These are phyloP conservation scores for Colletotrichum ledebouriae DNA, from an alignment of 2,329 filamentous ascomycete species.

Conservation along the genomic window DNA sequence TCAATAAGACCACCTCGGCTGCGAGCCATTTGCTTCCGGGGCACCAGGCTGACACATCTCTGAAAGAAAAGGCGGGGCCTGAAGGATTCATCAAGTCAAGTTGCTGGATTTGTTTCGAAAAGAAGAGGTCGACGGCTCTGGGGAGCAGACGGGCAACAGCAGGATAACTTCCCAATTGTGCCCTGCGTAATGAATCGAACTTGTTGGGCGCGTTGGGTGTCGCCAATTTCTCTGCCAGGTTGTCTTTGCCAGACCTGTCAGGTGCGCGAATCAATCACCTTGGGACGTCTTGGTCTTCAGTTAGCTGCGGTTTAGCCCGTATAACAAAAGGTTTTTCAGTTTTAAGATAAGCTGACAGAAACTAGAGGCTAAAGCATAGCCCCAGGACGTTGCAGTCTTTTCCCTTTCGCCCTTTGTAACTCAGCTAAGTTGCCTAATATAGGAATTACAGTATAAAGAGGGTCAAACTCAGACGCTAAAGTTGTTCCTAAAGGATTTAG, in stretches of 20 bases:
- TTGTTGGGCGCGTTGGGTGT: constrained; percentile 19
- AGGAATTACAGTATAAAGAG: neutral
- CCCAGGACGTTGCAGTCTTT: neutral
- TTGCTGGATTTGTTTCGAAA: constrained; percentile 6
- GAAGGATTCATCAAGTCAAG: constrained; percentile 2
- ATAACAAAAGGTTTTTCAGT: neutral
- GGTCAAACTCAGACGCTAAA: neutral
- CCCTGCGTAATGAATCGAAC: constrained; percentile 1
- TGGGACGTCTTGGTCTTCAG: neutral
- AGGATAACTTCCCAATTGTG: constrained; percentile 22
- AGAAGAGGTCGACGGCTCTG: constrained; percentile 1
- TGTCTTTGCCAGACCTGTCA: constrained; percentile 14
- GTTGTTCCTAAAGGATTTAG: neutral
- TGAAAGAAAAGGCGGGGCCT: neutral
- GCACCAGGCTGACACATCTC: neutral
- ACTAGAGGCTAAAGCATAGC: neutral
- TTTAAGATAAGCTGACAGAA: neutral
- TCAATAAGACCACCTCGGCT: constrained; percentile 9
- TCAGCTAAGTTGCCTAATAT: neutral
- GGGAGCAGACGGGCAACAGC: constrained; percentile 2
- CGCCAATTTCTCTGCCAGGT: constrained; percentile 4
- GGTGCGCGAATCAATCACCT: constrained; percentile 17
- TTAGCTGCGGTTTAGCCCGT: neutral
- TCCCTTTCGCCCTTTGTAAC: constrained; percentile 10
- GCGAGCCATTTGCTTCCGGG: constrained; percentile 2